Conservation (phyloP, 2,329 filamentous ascomycete species). For the Alternaria viburni region DNA sequence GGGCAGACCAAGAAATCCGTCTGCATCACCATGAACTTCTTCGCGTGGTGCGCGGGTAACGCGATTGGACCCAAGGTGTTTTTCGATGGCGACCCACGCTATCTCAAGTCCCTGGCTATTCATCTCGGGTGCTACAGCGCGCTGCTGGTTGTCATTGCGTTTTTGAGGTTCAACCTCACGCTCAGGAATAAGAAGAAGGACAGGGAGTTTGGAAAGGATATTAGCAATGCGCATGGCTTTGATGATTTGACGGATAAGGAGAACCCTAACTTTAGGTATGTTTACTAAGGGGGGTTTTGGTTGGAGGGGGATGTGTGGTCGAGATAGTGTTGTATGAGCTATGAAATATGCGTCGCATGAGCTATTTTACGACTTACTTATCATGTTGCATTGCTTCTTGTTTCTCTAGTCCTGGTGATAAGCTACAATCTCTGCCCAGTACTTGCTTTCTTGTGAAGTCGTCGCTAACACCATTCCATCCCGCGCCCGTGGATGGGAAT, state of each 20-base stretch:
- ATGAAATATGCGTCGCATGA: no score
- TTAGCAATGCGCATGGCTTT: conserved; percentile 57
- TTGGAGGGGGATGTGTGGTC: not conserved
- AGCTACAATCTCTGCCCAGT: not conserved
- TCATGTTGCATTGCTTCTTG: not conserved
- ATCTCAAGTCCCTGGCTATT: conserved; percentile 72
- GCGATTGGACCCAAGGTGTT: conserved; percentile 61
- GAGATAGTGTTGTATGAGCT: not conserved
- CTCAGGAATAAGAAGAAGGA: conserved; percentile 67
- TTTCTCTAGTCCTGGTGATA: not conserved
- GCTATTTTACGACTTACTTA: not conserved
- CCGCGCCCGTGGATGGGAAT: no score
- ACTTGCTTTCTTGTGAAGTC: not conserved
- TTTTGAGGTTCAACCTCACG: conserved; percentile 64
- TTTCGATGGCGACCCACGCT: conserved; percentile 64
- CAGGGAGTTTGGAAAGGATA: conserved; percentile 44
- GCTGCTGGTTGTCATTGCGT: conserved; percentile 64
- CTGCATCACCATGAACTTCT: conserved; percentile 72
- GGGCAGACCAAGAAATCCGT: conserved; percentile 77
- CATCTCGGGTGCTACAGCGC: conserved; percentile 72
- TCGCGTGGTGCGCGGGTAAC: conserved; percentile 73
- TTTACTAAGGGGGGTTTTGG: conserved; percentile 36
- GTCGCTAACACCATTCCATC: not conserved
- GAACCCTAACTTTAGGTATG: conserved; percentile 67
- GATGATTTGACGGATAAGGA: conserved; percentile 69